phyloP scores from a whole-genome alignment of 1,284 basidiomycete species.

The Takashimella tepidaria region DNA sequence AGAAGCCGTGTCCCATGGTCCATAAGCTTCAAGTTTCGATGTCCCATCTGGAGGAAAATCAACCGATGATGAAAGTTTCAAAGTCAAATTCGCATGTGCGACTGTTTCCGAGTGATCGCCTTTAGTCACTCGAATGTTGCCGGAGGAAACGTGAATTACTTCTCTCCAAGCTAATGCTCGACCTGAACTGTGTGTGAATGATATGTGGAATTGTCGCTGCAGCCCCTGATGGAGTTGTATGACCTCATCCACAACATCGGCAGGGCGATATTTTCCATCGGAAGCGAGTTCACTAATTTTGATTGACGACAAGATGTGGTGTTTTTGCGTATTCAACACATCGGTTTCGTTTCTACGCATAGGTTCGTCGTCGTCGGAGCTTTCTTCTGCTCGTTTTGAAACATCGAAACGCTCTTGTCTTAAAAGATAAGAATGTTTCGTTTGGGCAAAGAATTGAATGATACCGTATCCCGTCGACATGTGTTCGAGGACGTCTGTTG shows the following conservation, averaged over 20 bases:
- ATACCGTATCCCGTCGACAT: constrained; percentile 69
- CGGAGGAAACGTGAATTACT: constrained; percentile 49
- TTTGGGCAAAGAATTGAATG: constrained; percentile 80
- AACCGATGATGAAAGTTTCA: constrained; percentile 61
- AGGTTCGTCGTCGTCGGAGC: constrained; percentile 12
- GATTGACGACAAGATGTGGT: constrained; percentile 81
- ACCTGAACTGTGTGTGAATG: constrained; percentile 81
- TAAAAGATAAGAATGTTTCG: constrained; percentile 74
- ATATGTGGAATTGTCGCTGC: constrained; percentile 74
- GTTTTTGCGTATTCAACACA: constrained; percentile 78
- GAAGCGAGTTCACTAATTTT: constrained; percentile 82
- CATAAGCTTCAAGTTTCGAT: constrained; percentile 61
- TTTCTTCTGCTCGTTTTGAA: neutral
- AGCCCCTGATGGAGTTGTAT: constrained; percentile 90
- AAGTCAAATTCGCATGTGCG: constrained; percentile 61
- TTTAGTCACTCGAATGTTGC: constrained; percentile 70
- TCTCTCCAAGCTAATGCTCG: constrained; percentile 79
- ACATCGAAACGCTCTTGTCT: constrained; percentile 65
- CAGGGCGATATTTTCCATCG: constrained; percentile 75
- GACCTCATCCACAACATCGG: constrained; percentile 76
- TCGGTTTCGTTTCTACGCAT: constrained; percentile 89
- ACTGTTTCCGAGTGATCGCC: constrained; percentile 72
- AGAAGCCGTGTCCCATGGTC: constrained; percentile 88
- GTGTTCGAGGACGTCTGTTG: constrained; percentile 66
- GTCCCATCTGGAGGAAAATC: constrained; percentile 79